Conservation (phyloP, 441 rosid species). For the Sinapis alba region DNA sequence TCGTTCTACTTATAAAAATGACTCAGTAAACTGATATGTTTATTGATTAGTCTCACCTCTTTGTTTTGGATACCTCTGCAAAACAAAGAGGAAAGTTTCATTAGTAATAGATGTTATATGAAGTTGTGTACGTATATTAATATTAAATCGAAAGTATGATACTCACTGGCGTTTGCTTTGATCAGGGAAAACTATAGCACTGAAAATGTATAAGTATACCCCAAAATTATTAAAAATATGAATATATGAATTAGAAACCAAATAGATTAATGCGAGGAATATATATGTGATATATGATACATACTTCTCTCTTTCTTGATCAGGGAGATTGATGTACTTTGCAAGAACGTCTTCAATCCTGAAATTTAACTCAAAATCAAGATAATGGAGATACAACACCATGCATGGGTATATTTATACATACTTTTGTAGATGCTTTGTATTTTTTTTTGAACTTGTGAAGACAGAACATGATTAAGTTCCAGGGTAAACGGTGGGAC, state of each 20-base stretch:
- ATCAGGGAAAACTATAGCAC: conserved; percentile 36
- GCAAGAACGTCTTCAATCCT: conserved; percentile 61
- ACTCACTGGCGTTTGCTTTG: conserved; percentile 36
- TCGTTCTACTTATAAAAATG: not conserved
- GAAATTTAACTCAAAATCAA: conserved; percentile 13
- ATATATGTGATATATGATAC: not conserved
- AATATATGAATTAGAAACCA: not conserved
- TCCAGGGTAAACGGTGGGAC: not conserved
- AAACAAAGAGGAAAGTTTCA: conserved; percentile 1
- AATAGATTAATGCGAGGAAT: not conserved
- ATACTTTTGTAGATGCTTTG: not conserved
- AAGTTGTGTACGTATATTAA: not conserved
- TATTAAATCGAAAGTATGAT: not conserved
- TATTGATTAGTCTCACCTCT: conserved; percentile 49
- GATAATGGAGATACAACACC: not conserved
- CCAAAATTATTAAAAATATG: not conserved
- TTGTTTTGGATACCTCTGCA: conserved; percentile 52
- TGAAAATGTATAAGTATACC: conserved; percentile 8
- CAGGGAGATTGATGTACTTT: conserved; percentile 61
- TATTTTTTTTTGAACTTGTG: not conserved
- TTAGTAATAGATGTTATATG: not conserved
- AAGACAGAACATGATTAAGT: not conserved
- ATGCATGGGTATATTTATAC: not conserved
- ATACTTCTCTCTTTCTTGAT: conserved; percentile 72
- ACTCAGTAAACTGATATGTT: not conserved